Percentiles rank a stretch among this genome's conserved stretches.
These are phyloP conservation scores for Eutypella sp. DNA, from an alignment of 2,329 filamentous ascomycete genomes.

Conservation along the genomic window DNA sequence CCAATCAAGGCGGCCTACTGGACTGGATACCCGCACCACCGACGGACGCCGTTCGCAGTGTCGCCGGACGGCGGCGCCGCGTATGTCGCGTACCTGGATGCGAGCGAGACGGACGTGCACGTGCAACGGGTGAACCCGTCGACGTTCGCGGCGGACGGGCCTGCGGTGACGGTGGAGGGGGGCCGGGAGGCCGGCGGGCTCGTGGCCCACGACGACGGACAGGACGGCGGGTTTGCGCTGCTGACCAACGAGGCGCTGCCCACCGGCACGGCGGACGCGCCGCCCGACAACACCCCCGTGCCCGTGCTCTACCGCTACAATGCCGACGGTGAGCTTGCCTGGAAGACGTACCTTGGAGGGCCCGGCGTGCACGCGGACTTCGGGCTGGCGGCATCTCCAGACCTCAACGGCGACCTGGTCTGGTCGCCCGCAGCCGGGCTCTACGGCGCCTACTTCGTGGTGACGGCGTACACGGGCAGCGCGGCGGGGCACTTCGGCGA, in stretches of 20 bases:
- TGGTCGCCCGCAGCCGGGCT: constrained; percentile 50
- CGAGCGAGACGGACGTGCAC: constrained; percentile 49
- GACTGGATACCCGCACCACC: constrained; percentile 56
- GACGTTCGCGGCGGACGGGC: constrained; percentile 50
- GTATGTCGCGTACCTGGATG: constrained; percentile 57
- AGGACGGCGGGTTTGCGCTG: constrained; percentile 49
- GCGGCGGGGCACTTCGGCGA: constrained; percentile 56
- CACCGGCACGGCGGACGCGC: constrained; percentile 43
- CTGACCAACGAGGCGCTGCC: constrained; percentile 53
- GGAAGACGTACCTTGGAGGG: constrained; percentile 56
- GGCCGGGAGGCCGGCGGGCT: constrained; percentile 57
- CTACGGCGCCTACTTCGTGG: constrained; percentile 59
- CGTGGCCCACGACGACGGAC: constrained; percentile 57
- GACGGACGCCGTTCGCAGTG: constrained; percentile 57
- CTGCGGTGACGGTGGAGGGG: constrained; percentile 44
- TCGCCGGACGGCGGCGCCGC: constrained; percentile 55
- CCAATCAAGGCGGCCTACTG: constrained; percentile 57
- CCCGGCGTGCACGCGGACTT: constrained; percentile 43
- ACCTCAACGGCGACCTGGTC: constrained; percentile 59
- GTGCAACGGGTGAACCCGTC: constrained; percentile 51
- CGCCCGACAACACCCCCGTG: constrained; percentile 44
- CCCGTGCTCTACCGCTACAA: constrained; percentile 56
- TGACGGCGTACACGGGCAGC: constrained; percentile 51
- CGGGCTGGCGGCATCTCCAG: constrained; percentile 47
- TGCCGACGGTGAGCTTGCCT: constrained; percentile 46